A percentile compares a stretch with the other conserved stretches of the same genome.
Conservation (phyloP, 495 filamentous ascomycete genomes). For the Cryomyces antarcticus region DNA sequence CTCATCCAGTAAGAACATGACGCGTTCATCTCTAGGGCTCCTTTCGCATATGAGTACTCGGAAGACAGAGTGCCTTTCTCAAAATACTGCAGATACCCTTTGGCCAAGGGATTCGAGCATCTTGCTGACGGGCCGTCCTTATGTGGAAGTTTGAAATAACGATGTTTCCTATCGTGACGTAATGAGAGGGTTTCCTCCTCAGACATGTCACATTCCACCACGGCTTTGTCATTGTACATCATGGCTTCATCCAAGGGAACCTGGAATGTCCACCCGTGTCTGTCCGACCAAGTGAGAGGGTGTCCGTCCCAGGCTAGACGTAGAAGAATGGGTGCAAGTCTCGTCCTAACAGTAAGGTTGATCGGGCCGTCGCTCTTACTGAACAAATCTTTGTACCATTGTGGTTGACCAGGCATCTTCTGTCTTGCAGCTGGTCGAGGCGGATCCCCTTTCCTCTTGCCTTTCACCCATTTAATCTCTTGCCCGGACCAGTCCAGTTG, state of each 20-base stretch:
- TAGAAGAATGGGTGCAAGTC: constrained; percentile 72
- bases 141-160: constrained; percentile 89
- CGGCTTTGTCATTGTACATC: constrained; percentile 46
- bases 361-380: constrained; percentile 39
- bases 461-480: constrained; percentile 76
- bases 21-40: constrained; percentile 93
- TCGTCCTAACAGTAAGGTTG: constrained; percentile 65
- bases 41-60: constrained; percentile 73
- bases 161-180: constrained; percentile 39
- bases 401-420: constrained; percentile 84
- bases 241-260: constrained; percentile 42
- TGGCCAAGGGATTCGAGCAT: constrained; percentile 71
- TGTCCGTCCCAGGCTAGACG: constrained; percentile 73
- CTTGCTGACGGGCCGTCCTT: constrained; percentile 78
- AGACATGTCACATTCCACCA: constrained; percentile 50
- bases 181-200: constrained; percentile 48
- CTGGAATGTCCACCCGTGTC: constrained; percentile 78
- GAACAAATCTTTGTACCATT: constrained; percentile 91
- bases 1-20: constrained; percentile 98
- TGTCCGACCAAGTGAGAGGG: constrained; percentile 82
- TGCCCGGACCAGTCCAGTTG: constrained; percentile 95
- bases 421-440: constrained; percentile 60
- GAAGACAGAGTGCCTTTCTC: constrained; percentile 74
- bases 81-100: constrained; percentile 76
- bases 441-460: constrained; percentile 65